These are phyloP conservation scores for Trichoderma orchidacearum DNA, from an alignment of 495 filamentous ascomycete species.

Conservation along the genomic window DNA sequence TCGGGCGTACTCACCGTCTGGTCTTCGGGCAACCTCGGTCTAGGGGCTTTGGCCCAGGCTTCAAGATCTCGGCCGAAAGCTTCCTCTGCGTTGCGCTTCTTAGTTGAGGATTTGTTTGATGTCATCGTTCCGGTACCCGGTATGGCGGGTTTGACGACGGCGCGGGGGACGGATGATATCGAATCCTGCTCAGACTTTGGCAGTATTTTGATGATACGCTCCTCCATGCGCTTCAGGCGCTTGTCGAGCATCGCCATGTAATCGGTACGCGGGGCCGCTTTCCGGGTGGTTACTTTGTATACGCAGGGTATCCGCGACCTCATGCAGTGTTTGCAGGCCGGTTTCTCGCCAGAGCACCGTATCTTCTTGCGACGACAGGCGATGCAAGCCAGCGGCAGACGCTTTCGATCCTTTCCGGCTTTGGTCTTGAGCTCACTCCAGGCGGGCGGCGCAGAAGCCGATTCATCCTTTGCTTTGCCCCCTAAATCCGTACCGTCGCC, in stretches of 20 bases:
- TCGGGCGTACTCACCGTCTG: slow-evolving; percentile 37
- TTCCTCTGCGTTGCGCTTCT: slow-evolving; percentile 78
- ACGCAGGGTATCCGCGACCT: slow-evolving; percentile 90
- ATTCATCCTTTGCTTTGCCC: slow-evolving; percentile 39
- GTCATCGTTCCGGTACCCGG: slow-evolving; percentile 59
- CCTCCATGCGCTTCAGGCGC: slow-evolving; percentile 87
- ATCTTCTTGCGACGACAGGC: slow-evolving; percentile 96
- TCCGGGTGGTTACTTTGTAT: slow-evolving; percentile 94
- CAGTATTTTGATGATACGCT: slow-evolving; percentile 90
- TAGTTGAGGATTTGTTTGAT: slow-evolving; percentile 35
- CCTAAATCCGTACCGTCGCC: slow-evolving; percentile 37
- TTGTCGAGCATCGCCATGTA: slow-evolving; percentile 99
- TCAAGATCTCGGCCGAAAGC: slow-evolving; percentile 78
- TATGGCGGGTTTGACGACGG: slow-evolving; percentile 60
- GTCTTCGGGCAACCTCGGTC: not conserved
- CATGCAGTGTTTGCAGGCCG: slow-evolving; percentile 92
- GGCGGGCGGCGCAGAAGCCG: slow-evolving; percentile 40
- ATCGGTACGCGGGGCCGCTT: slow-evolving; percentile 90
- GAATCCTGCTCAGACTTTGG: slow-evolving; percentile 66
- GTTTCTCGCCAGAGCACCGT: slow-evolving; percentile 93
- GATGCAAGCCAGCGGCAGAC: slow-evolving; percentile 87
- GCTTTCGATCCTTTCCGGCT: slow-evolving; percentile 91
- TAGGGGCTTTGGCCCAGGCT: slow-evolving; percentile 54
- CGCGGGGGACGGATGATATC: slow-evolving; percentile 18
- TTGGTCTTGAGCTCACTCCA: slow-evolving; percentile 98